Conservation (phyloP, 306 rosid species). For the Pyrus betulifolia region DNA sequence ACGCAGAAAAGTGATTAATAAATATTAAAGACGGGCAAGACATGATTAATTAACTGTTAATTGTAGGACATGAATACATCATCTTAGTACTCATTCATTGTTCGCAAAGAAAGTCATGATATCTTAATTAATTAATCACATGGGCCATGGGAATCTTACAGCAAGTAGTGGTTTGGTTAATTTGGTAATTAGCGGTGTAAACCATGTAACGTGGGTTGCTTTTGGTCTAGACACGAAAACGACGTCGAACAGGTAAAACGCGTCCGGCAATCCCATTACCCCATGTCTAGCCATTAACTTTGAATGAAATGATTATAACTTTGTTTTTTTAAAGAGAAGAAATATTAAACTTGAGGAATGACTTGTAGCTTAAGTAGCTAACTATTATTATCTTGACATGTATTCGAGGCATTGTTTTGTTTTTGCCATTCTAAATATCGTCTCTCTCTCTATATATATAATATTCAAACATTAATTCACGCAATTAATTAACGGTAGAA, state of each 20-base stretch:
- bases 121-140: neutral
- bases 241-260: neutral
- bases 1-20: neutral
- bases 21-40: neutral
- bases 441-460: too few species aligned
- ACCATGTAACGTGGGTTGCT: neutral
- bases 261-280: neutral
- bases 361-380: too few species aligned
- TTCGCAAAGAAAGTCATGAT: neutral
- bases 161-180: neutral
- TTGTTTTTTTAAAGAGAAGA: neutral
- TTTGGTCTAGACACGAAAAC: neutral
- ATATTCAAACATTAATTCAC: too few species aligned
- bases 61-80: neutral
- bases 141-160: neutral
- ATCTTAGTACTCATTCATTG: neutral
- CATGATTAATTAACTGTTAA: neutral
- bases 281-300: neutral
- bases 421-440: too few species aligned
- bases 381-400: too few species aligned
- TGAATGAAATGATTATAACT: neutral
- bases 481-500: too few species aligned
- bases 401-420: too few species aligned
- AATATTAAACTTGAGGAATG: too few species aligned
- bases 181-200: neutral